Conservation (phyloP, 1,284 basidiomycete genomes). For the Polyporus tsugae region DNA sequence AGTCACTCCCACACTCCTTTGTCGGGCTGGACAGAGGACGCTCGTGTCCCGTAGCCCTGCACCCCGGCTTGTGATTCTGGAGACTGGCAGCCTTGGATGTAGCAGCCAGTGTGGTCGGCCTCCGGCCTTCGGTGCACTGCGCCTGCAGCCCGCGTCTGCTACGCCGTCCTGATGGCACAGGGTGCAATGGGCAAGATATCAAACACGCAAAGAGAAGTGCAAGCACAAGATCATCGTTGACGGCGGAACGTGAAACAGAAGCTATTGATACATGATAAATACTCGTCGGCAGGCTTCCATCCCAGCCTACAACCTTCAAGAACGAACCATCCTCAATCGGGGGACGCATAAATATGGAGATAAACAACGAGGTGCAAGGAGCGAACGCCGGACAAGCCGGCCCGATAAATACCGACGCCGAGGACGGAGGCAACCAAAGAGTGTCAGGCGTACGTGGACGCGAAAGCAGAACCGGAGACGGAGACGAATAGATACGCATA, state of each 20-base stretch:
- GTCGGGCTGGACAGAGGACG: neutral
- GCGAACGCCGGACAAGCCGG: slow-evolving; percentile 5
- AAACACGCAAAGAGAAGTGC: neutral
- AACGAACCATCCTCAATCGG: neutral
- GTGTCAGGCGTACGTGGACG: neutral
- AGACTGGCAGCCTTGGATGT: neutral
- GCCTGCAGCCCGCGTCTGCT: neutral
- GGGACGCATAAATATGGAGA: slow-evolving; percentile 1
- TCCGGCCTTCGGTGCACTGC: neutral
- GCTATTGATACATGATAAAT: slow-evolving; percentile 12
- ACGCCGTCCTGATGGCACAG: neutral
- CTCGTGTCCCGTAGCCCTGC: neutral
- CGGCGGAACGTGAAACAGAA: slow-evolving; percentile 6
- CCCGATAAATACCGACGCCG: slow-evolving; percentile 4
- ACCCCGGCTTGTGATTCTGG: neutral
- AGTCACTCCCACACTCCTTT: neutral
- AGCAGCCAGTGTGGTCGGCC: neutral
- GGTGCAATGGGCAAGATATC: neutral
- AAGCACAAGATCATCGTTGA: neutral
- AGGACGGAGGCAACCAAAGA: neutral
- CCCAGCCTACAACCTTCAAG: slow-evolving; percentile 1
- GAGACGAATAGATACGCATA: slow-evolving; percentile 9
- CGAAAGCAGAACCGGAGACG: neutral
- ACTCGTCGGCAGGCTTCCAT: neutral
- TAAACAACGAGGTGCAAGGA: neutral